Evolutionary conservation across 371 early-diverging fungal species (phyloP).

Genomic region (Funneliformis caledonium): DNA sequence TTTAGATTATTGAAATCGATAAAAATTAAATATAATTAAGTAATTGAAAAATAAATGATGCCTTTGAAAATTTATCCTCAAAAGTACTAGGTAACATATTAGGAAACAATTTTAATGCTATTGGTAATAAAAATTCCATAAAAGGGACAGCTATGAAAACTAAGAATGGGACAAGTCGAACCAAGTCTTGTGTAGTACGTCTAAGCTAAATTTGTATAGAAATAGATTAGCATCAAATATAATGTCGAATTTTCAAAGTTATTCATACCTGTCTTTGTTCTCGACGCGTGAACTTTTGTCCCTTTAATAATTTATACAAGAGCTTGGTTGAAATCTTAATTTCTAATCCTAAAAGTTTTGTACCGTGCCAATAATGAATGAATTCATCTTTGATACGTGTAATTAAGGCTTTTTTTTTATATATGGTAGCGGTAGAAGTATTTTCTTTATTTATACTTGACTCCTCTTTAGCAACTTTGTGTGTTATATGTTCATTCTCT

Average conservation of each 20-base stretch:
- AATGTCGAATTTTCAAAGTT: background rate
- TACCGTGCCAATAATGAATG: conserved; percentile 94
- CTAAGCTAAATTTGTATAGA: conserved; percentile 57
- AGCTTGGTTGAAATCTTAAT: conserved; percentile 85
- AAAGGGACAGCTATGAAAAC: conserved; percentile 94
- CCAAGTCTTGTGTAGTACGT: conserved; percentile 87
- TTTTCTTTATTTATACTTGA: conserved; percentile 38
- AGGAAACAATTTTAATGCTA: conserved; percentile 93
- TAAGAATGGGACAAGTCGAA: conserved; percentile 91
- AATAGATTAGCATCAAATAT: background rate
- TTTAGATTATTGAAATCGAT: background rate
- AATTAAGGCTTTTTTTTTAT: conserved; percentile 73
- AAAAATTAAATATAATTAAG: conserved; percentile 16
- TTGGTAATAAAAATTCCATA: conserved; percentile 90
- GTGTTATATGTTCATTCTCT: conserved; percentile 54
- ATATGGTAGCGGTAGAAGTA: conserved; percentile 41
- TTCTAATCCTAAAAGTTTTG: conserved; percentile 90
- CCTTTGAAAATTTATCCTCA: conserved; percentile 85
- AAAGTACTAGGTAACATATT: conserved; percentile 97
- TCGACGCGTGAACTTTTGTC: conserved; percentile 82
- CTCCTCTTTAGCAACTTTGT: conserved; percentile 52
- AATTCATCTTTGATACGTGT: conserved; percentile 88
- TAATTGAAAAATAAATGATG: conserved; percentile 42
- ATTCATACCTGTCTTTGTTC: conserved; percentile 83
- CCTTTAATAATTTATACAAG: conserved; percentile 74